Evolutionary conservation across 768 basidiomycete species (phyloP), one percentile per base, ranked within the genome.

Genomic region (Mrakia hoshinonis): DNA sequence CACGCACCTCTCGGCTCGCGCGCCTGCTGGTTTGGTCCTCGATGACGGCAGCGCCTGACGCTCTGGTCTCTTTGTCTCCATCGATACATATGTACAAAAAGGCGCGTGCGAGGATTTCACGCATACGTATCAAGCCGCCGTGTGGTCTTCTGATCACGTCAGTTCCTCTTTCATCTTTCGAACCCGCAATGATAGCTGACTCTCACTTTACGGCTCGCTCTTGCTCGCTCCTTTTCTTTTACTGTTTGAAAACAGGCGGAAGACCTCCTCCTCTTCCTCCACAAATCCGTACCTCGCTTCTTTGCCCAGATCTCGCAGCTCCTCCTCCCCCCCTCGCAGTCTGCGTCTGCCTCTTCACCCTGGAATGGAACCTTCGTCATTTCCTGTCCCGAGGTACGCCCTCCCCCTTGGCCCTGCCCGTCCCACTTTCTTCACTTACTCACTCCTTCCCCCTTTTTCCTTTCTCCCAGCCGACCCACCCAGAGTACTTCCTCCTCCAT

Each of bases 361-460:
- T 13, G 22, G 26, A 39, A 63, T 39, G 62, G 36, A 36, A 63
- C 62, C 26, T 47, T 63, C 62, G 38, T n/a, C n/a, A n/a, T 63
- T 24, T 39, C 38, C n/a, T 26, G 38, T 43, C 9, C 36, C 15
- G 24, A 63, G n/a, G 62, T 63, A 22, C 24, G 46, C 5, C 36
- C 24, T 3, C 29, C 12, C 3, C 62, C 36, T 10, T 15, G 31
- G 12, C 62, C 46, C 4, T 29, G n/a, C 15, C 20, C 24, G 10
- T 39, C 43, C 38, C 38, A 9, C 13, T 36, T 43, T 63, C 58
- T 29, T 10, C 22, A 13, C 58, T 29, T 15, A 3, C 58, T 20
- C 58, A 18, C 18, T 60, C 26, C 9, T 36, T 63, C 20, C 9
- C 29, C 36, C 43, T 22, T 63, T 39, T 39, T 36, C 36, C 12